These are phyloP conservation scores for Phytophthora fragariaefolia DNA, from an alignment of 352 stramenopile genomes.

Conservation along the genomic window DNA sequence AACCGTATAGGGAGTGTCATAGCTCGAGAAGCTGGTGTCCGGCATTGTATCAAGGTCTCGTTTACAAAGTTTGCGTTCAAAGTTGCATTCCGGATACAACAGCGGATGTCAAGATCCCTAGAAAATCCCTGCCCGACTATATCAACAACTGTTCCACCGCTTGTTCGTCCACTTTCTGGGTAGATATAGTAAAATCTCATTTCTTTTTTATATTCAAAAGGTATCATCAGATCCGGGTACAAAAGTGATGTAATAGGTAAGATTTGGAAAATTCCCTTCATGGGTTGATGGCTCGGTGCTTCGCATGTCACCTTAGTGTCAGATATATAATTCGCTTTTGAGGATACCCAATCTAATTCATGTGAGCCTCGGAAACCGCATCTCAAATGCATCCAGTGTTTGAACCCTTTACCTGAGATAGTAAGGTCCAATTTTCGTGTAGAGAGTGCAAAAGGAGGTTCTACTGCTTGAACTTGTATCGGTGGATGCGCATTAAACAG, in stretches of 20 bases:
- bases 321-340: slow-evolving; percentile 30
- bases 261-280: slow-evolving; percentile 30
- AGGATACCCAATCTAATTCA: slow-evolving; percentile 19
- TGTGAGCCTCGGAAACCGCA: slow-evolving; percentile 39
- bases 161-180: slow-evolving; percentile 30
- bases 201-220: slow-evolving; percentile 41
- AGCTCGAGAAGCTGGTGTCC: slow-evolving; percentile 33
- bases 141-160: slow-evolving; percentile 28
- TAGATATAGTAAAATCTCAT: slow-evolving; percentile 33
- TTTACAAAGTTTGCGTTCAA: slow-evolving; percentile 41
- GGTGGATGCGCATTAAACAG: slow-evolving; percentile 40
- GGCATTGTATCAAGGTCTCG: slow-evolving; percentile 44
- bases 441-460: slow-evolving; percentile 29
- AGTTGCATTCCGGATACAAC: slow-evolving; percentile 28
- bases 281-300: slow-evolving; percentile 14
- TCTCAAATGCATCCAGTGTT: slow-evolving; percentile 47
- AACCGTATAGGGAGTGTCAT: slow-evolving; percentile 38
- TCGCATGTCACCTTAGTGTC: slow-evolving; percentile 36
- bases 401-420: slow-evolving; percentile 43
- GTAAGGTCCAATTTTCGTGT: slow-evolving; percentile 22
- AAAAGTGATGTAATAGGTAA: slow-evolving; percentile 35
- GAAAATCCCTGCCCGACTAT: slow-evolving; percentile 49
- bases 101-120: slow-evolving; percentile 31
- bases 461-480: slow-evolving; percentile 25
- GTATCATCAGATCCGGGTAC: slow-evolving; percentile 2